These are phyloP conservation scores for Lecanicillium sp. DNA, from an alignment of 2,329 filamentous ascomycete genomes.

Conservation along the genomic window DNA sequence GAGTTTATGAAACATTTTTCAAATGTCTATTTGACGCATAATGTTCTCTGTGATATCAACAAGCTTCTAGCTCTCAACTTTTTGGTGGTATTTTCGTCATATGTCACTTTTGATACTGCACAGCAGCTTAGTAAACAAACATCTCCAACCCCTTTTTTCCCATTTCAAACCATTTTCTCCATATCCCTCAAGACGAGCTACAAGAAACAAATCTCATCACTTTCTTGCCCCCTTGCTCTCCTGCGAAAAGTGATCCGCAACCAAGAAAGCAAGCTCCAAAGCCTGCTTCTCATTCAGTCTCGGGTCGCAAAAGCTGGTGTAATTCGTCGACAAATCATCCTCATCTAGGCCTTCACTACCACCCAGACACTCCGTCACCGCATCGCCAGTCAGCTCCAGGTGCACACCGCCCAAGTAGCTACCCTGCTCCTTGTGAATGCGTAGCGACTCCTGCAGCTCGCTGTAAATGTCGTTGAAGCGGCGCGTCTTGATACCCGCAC, in stretches of 20 bases:
- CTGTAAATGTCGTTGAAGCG: constrained; percentile 84
- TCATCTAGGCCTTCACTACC: constrained; percentile 82
- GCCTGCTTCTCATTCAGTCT: constrained; percentile 96
- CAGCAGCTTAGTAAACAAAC: too few relatives aligned
- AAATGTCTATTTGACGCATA: too few relatives aligned
- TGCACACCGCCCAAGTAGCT: constrained; percentile 92
- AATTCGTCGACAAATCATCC: constrained; percentile 81
- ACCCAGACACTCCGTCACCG: constrained; percentile 91
- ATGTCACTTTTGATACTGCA: too few relatives aligned
- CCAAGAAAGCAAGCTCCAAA: constrained; percentile 85
- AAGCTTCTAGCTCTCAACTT: too few relatives aligned
- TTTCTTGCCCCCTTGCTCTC: constrained; percentile 17
- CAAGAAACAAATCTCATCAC: background rate
- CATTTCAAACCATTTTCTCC: background rate
- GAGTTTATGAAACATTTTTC: too few relatives aligned
- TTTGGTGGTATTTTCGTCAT: too few relatives aligned
- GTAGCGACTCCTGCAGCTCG: constrained; percentile 75
- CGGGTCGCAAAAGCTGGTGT: constrained; percentile 94
- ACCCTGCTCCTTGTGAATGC: constrained; percentile 73
- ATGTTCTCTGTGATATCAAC: too few relatives aligned
- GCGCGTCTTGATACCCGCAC: constrained; percentile 79
- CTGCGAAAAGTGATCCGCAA: constrained; percentile 67
- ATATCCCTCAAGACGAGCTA: background rate
- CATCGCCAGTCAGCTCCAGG: constrained; percentile 89
- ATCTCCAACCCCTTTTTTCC: background rate